phyloP scores from a whole-genome alignment of 768 basidiomycete genomes.

The Mycena galericulata region DNA sequence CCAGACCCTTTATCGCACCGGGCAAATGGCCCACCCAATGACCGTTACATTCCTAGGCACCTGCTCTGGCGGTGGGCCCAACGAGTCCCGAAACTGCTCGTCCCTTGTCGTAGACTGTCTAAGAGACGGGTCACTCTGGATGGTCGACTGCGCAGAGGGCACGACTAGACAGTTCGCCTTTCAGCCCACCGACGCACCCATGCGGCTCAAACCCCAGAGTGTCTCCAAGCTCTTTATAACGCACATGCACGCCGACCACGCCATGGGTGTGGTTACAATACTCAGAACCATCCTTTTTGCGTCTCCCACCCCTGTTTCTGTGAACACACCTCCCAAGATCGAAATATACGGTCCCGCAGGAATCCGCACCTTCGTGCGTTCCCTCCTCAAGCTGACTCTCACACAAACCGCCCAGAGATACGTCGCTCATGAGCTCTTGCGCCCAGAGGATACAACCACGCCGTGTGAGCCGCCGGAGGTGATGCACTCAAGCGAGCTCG shows the following conservation, averaged over 20 bases:
- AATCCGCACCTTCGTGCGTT: conserved; percentile 81
- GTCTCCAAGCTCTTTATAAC: conserved; percentile 77
- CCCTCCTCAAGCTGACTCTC: conserved; percentile 75
- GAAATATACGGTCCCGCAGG: conserved; percentile 87
- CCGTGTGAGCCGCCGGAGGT: conserved; percentile 59
- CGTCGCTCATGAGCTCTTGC: conserved; percentile 83
- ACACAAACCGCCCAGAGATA: conserved; percentile 71
- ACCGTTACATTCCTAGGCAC: conserved; percentile 82
- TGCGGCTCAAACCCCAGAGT: conserved; percentile 55
- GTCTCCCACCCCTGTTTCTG: conserved; percentile 43
- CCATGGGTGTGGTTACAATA: conserved; percentile 71
- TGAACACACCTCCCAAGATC: conserved; percentile 56
- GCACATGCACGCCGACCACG: conserved; percentile 68
- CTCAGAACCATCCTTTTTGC: conserved; percentile 69
- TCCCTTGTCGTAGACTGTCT: conserved; percentile 73
- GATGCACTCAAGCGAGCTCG: conserved; percentile 72
- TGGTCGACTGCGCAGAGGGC: conserved; percentile 82
- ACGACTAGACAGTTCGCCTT: conserved; percentile 70
- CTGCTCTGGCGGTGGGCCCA: conserved; percentile 81
- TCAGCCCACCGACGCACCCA: conserved; percentile 55
- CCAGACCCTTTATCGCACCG: conserved; percentile 16
- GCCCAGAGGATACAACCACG: conserved; percentile 61
- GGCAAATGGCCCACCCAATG: conserved; percentile 61
- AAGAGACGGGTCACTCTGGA: conserved; percentile 72
- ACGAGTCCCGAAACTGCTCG: conserved; percentile 80